Evolutionary conservation across 202 grass and related monocot genomes (phyloP).

Genomic region (Carex sylvatica): DNA sequence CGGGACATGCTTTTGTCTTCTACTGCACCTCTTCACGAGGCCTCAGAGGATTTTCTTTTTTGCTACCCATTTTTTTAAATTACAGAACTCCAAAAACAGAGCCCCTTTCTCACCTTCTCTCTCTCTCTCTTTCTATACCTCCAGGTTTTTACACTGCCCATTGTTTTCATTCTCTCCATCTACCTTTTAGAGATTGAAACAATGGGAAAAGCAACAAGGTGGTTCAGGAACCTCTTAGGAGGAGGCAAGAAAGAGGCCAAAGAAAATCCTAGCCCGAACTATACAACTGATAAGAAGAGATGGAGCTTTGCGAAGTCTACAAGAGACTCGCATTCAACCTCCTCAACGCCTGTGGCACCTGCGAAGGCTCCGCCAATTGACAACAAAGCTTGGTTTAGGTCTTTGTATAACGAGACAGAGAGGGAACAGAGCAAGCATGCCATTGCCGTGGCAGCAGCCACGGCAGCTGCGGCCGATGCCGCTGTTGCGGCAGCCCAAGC

Average conservation of each 20-base stretch:
- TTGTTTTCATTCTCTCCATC: conserved; percentile 4
- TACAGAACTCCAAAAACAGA: conserved; percentile 16
- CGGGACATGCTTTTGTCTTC: conserved; percentile 21
- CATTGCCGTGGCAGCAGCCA: conserved; percentile 83
- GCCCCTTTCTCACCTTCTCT: conserved; percentile 4
- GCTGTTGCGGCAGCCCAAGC: conserved; percentile 79
- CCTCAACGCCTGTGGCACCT: neutral
- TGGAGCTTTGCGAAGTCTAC: conserved; percentile 79
- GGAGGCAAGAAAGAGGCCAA: conserved; percentile 55
- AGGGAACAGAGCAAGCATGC: conserved; percentile 94
- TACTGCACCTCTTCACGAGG: conserved; percentile 19
- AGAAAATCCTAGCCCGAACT: conserved; percentile 30
- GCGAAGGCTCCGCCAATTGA: conserved; percentile 33
- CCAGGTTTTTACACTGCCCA: neutral
- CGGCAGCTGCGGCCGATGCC: conserved; percentile 59
- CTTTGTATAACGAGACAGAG: conserved; percentile 60
- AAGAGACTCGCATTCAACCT: conserved; percentile 30
- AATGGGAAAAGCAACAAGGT: conserved; percentile 80
- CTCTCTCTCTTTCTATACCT: conserved; percentile 4
- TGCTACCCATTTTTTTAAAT: neutral
- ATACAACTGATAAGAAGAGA: conserved; percentile 55
- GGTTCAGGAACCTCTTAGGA: conserved; percentile 61
- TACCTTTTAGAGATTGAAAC: conserved; percentile 20
- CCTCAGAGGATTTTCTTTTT: neutral
- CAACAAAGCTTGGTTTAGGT: conserved; percentile 61